Percentiles rank a stretch among this genome's conserved stretches.
phyloP scores from a whole-genome alignment of 768 basidiomycete species.

The Trametes sanguinea region DNA sequence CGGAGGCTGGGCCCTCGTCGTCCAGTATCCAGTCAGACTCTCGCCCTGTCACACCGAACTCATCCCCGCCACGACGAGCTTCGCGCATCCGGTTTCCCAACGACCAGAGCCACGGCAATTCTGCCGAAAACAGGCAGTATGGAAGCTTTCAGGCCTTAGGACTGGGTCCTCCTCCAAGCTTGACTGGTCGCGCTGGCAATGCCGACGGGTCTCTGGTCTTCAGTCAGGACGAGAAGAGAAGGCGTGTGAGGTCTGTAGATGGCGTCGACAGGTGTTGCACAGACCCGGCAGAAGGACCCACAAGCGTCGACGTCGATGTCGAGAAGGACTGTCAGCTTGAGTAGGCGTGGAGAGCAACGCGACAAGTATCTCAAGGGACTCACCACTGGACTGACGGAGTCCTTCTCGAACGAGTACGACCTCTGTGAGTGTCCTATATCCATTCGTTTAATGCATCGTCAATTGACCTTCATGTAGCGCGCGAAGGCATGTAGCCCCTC shows the following conservation, averaged over 20 bases:
- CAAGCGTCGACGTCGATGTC: background rate
- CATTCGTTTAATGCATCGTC: background rate
- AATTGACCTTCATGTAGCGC: constrained; percentile 47
- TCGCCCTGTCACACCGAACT: constrained; percentile 13
- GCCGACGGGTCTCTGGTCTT: constrained; percentile 5
- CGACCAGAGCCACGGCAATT: constrained; percentile 16
- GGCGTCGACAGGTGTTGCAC: constrained; percentile 13
- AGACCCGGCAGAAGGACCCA: background rate
- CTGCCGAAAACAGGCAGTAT: constrained; percentile 5
- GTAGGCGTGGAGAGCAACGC: constrained; percentile 16
- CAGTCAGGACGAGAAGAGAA: constrained; percentile 28
- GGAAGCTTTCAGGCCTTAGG: constrained; percentile 27
- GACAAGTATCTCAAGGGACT: constrained; percentile 6
- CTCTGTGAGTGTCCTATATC: constrained; percentile 53
- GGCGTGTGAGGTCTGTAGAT: constrained; percentile 36
- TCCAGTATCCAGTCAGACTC: constrained; percentile 25
- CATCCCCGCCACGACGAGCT: constrained; percentile 14
- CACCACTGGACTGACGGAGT: constrained; percentile 15
- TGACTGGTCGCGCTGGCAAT: constrained; percentile 15
- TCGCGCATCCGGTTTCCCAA: constrained; percentile 39
- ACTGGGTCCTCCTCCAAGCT: constrained; percentile 31
- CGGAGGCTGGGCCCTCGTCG: constrained; percentile 32
- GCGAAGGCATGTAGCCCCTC: constrained; percentile 62
- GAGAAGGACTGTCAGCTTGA: constrained; percentile 9
- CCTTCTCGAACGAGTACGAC: constrained; percentile 77